Percentiles rank a stretch among this genome's conserved stretches.
phyloP scores from a whole-genome alignment of 257 asterid species.

The Handroanthus guayacan region DNA sequence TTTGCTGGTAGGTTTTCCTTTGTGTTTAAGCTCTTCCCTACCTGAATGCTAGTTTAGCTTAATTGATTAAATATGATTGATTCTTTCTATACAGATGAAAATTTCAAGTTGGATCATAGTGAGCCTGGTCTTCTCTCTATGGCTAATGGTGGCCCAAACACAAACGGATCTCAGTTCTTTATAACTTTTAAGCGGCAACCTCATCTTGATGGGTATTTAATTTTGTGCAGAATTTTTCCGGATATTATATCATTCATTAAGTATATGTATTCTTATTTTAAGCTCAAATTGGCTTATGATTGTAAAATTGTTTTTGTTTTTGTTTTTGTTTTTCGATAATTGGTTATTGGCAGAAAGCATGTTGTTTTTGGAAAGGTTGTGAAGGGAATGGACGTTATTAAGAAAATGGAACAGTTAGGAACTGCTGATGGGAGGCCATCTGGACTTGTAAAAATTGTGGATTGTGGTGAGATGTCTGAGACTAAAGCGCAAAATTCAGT shows the following conservation, averaged over 20 bases:
- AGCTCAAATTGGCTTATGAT: conserved; percentile 31
- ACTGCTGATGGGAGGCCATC: conserved; percentile 69
- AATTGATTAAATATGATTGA: conserved; percentile 15
- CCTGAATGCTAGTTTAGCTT: conserved; percentile 27
- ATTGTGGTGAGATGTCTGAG: conserved; percentile 77
- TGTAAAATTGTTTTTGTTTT: background rate
- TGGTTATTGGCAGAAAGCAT: conserved; percentile 77
- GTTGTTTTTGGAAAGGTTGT: conserved; percentile 97
- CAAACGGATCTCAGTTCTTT: conserved; percentile 98
- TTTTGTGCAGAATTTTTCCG: conserved; percentile 29
- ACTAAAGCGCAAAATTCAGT: conserved; percentile 39
- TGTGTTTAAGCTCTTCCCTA: conserved; percentile 14
- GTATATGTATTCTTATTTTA: background rate
- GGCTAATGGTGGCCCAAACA: conserved; percentile 96
- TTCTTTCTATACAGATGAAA: conserved; percentile 71
- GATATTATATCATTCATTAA: background rate
- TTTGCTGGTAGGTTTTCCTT: conserved; percentile 70
- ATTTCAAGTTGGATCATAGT: conserved; percentile 76
- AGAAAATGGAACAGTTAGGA: conserved; percentile 85
- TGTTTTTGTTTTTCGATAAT: conserved; percentile 17
- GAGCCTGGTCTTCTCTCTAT: conserved; percentile 91
- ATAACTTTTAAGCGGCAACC: conserved; percentile 84
- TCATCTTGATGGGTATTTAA: conserved; percentile 94
- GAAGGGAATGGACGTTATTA: conserved; percentile 82
- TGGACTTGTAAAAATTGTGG: conserved; percentile 72